phyloP scores from a whole-genome alignment of 73 alveolate species.

The Tetrahymena borealis region DNA sequence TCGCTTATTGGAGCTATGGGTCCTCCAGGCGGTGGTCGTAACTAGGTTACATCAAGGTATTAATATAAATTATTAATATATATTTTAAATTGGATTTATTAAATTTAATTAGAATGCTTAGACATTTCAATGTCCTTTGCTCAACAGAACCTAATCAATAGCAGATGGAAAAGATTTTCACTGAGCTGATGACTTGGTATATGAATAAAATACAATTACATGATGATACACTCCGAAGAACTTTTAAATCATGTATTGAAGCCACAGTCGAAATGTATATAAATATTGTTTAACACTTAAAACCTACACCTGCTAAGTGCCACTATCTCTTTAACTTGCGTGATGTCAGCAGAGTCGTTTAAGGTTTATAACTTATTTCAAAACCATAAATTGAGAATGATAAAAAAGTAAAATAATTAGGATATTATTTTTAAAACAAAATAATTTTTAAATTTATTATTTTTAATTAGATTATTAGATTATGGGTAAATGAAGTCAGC shows the following conservation, averaged over 20 bases:
- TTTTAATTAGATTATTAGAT: slow-evolving; percentile 59
- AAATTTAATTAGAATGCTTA: slow-evolving; percentile 23
- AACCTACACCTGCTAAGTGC: slow-evolving; percentile 94
- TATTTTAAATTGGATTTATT: slow-evolving; percentile 2
- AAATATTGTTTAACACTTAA: slow-evolving; percentile 63
- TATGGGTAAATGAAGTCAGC: slow-evolving; percentile 91
- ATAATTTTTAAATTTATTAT: background rate
- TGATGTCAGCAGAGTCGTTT: slow-evolving; percentile 85
- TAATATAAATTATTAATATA: slow-evolving; percentile 31
- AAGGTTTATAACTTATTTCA: slow-evolving; percentile 70
- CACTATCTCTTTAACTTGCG: slow-evolving; percentile 70
- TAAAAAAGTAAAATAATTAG: background rate
- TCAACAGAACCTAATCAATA: slow-evolving; percentile 40
- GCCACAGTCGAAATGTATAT: slow-evolving; percentile 79
- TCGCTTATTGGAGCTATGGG: slow-evolving; percentile 66
- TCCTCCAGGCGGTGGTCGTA: slow-evolving; percentile 73
- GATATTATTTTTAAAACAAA: slow-evolving; percentile 6
- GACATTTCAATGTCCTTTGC: slow-evolving; percentile 60
- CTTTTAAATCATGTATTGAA: slow-evolving; percentile 57
- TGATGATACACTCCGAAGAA: slow-evolving; percentile 7
- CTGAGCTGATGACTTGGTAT: slow-evolving; percentile 61
- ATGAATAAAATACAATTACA: slow-evolving; percentile 45
- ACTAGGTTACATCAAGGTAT: slow-evolving; percentile 48
- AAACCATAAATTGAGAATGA: slow-evolving; percentile 11
- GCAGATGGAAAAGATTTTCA: slow-evolving; percentile 38